Conservation (phyloP, 2,329 filamentous ascomycete genomes). For the Pseudogymnoascus sp. region DNA sequence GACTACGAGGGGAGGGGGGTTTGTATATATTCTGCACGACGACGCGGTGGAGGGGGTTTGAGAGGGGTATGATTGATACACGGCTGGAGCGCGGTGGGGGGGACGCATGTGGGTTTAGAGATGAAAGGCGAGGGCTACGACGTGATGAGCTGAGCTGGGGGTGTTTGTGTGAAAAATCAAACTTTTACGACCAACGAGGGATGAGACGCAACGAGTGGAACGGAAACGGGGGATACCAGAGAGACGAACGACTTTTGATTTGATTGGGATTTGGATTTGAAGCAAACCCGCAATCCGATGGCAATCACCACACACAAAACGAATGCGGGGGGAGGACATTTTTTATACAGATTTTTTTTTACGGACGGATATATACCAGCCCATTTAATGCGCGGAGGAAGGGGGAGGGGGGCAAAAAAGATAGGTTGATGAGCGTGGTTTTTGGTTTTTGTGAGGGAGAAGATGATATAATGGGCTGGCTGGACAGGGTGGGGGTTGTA, state of each 20-base stretch:
- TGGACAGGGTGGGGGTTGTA: background rate
- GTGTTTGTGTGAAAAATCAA: background rate
- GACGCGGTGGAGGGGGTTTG: too few species aligned
- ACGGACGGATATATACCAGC: background rate
- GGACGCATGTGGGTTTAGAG: background rate
- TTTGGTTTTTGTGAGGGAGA: background rate
- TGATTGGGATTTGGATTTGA: background rate
- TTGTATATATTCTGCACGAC: background rate
- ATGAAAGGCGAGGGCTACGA: background rate
- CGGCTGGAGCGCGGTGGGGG: background rate
- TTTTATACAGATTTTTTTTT: background rate
- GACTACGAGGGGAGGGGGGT: background rate
- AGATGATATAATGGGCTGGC: background rate
- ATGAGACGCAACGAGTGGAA: background rate
- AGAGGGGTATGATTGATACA: background rate
- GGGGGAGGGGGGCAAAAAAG: background rate
- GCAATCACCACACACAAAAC: background rate
- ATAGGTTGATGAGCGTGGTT: background rate
- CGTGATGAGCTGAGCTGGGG: background rate
- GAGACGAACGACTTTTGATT: background rate
- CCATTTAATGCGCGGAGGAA: background rate
- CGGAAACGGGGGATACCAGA: background rate
- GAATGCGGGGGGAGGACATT: background rate
- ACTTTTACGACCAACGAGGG: background rate
- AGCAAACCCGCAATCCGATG: too few species aligned